Evolutionary conservation across 176 grass and related monocot species (phyloP), one percentile per base, ranked within the genome.

Genomic region (Musa acuminata): DNA sequence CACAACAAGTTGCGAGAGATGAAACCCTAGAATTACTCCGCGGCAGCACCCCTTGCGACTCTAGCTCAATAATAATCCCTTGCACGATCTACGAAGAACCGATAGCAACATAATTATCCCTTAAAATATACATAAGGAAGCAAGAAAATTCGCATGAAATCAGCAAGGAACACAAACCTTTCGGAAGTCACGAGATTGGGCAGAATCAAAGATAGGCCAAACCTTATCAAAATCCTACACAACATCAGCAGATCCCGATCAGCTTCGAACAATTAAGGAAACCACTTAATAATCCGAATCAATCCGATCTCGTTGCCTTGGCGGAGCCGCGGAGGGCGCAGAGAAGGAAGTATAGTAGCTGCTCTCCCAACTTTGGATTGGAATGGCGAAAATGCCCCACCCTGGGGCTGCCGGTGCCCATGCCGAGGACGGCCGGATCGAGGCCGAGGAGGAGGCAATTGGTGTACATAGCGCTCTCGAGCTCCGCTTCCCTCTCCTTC

Each of bases 11-110:
- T 9, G 96, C 96, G 4, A 99, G 84, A 1, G 96, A 99, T 8
- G 96, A 99, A 84, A 99, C 96, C 83, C 96, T 89, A 81, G 96
- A 99, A 82, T 91, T 99, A 84, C 96, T 99, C 86, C 96, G 78
- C 1, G 96, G 96, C 73, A 99, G 77, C 17, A 83, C 86, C 20
- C 96, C 96, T 79, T 95, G 96, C 77, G 90, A 87, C 80, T 99
- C 96, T 71, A 99, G 91, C 82, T 99, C 96, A 52, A 91, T 99
- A 71, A 99, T 99, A 63, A 99, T 99, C 58, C 88, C 91, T 99
- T 99, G 96, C 48, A 99, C 96, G 53, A 99, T 99, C 96, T 99
- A 73, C 43, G 7, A 71, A 69, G 82, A 53, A 68, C 79, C 78
- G 52, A n/a, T 24, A 73, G 60, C 58, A 23, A 52, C 59, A 73